These are phyloP conservation scores for Mycena maculata DNA, from an alignment of 768 basidiomycete species.

Conservation along the genomic window DNA sequence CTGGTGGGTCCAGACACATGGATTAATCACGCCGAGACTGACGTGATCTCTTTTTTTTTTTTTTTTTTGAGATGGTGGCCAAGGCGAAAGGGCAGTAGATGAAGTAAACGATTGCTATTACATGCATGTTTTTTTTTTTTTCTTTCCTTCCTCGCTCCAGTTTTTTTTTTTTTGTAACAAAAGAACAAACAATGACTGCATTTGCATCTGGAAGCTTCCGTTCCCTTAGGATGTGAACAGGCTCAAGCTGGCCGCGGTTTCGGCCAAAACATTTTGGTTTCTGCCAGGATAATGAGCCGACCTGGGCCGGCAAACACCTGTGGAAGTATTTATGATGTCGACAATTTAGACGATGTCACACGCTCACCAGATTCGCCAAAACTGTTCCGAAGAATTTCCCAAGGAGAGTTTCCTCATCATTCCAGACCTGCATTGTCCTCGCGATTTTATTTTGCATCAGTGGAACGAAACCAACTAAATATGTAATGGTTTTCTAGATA, in stretches of 20 bases:
- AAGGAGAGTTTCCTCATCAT: slow-evolving; percentile 64
- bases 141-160: slow-evolving; percentile 10
- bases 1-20: slow-evolving; percentile 59
- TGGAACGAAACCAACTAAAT: too few species aligned
- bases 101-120: slow-evolving; percentile 23
- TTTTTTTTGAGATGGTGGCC: slow-evolving; percentile 84
- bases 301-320: slow-evolving; percentile 37
- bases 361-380: slow-evolving; percentile 56
- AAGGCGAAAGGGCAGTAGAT: slow-evolving; percentile 60
- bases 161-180: too few species aligned
- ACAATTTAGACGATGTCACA: not conserved
- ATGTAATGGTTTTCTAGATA: too few species aligned
- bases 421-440: slow-evolving; percentile 61
- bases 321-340: not conserved
- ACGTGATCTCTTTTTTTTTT: slow-evolving; percentile 15
- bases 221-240: slow-evolving; percentile 30
- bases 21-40: slow-evolving; percentile 14
- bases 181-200: too few species aligned
- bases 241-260: slow-evolving; percentile 32
- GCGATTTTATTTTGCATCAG: too few species aligned
- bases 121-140: slow-evolving; percentile 18
- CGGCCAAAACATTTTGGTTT: slow-evolving; percentile 38
- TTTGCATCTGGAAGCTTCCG: slow-evolving; percentile 5
- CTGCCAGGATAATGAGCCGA: slow-evolving; percentile 37
- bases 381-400: slow-evolving; percentile 70